Evolutionary conservation across 1,284 basidiomycete genomes (phyloP), one percentile per base, ranked within the genome.

Genomic region (Irpex rosettiformis): DNA sequence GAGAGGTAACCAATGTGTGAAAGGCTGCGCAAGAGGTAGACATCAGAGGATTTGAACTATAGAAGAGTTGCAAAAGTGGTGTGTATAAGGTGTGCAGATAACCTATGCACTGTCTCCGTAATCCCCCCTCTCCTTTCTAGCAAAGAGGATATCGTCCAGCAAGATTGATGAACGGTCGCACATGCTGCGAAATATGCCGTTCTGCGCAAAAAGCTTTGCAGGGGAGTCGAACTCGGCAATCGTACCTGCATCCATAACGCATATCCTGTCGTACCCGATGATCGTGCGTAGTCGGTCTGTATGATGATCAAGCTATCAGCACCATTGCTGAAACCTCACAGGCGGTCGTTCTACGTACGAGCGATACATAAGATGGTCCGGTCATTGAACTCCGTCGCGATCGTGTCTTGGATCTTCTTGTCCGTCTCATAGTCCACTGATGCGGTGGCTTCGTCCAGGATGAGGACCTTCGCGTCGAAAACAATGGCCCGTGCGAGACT

Each of bases 351-450:
- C 29, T 25, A 78, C 81, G 66, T 66, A 85, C 86, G 88, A 63
- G 89, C 89, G 60, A 93, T 92, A 68, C 88, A 93, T 7, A 93
- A 71, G 54, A 93, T 84, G 0, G 93, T 95, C 55, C 88, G 83
- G 68, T 90, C 85, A 49, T 77, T 75, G 74, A 95, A 95, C 74
- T 94, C 92, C 51, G 79, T 79, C 2, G 89, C 80, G 62, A 96
- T 94, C n/a, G 93, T 94, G 61, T 86, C 80, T 70, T 95, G 92
- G 61, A 95, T 93, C 62, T 88, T 89, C 61, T 83, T 78, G 72
- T 96, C 93, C 0, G 92, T 94, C 71, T 90, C 88, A 61, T 86
- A 92, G 70, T 91, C 89, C 24, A 91, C 88, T 2, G 87, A 89
- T 18, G 89, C 89, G 56, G 86, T 88, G 2, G 88, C 87, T 75